A percentile compares a stretch with the other conserved stretches of the same genome.
phyloP scores from a whole-genome alignment of 352 stramenopile species.

The Phytophthora lateralis region DNA sequence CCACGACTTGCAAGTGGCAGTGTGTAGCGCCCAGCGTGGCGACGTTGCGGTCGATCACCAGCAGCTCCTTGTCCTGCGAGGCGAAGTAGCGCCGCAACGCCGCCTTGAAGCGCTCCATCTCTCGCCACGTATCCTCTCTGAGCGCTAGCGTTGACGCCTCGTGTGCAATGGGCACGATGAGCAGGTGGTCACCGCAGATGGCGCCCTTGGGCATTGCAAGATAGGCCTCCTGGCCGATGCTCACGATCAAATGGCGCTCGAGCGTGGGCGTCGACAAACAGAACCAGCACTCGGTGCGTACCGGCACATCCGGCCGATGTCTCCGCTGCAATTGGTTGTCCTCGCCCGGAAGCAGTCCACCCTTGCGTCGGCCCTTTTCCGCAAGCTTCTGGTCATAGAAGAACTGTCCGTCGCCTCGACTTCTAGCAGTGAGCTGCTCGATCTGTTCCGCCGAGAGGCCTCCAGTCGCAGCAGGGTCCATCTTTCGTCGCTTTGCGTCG shows the following conservation, averaged over 20 bases:
- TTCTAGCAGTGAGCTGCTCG: conserved; percentile 60
- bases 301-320: conserved; percentile 40
- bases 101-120: conserved; percentile 76
- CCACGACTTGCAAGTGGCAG: conserved; percentile 77
- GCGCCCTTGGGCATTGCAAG: conserved; percentile 82
- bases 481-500: conserved; percentile 49
- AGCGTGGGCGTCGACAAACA: conserved; percentile 79
- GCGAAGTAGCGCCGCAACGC: conserved; percentile 66
- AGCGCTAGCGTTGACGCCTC: conserved; percentile 65
- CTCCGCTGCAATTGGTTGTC: conserved; percentile 30
- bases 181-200: conserved; percentile 74
- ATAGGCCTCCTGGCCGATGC: conserved; percentile 81
- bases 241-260: conserved; percentile 83
- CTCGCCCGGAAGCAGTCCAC: conserved; percentile 38
- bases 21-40: conserved; percentile 71
- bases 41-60: conserved; percentile 84
- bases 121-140: conserved; percentile 36
- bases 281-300: conserved; percentile 87
- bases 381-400: conserved; percentile 80
- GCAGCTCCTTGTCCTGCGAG: conserved; percentile 67
- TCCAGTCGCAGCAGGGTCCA: conserved; percentile 24
- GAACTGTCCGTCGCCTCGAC: conserved; percentile 52
- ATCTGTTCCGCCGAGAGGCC: conserved; percentile 71
- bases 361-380: conserved; percentile 53
- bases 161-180: conserved; percentile 84